A percentile compares a stretch with the other conserved stretches of the same genome.
These are phyloP conservation scores for Mucor saturninus DNA, from an alignment of 371 early-diverging fungal species.

Conservation along the genomic window DNA sequence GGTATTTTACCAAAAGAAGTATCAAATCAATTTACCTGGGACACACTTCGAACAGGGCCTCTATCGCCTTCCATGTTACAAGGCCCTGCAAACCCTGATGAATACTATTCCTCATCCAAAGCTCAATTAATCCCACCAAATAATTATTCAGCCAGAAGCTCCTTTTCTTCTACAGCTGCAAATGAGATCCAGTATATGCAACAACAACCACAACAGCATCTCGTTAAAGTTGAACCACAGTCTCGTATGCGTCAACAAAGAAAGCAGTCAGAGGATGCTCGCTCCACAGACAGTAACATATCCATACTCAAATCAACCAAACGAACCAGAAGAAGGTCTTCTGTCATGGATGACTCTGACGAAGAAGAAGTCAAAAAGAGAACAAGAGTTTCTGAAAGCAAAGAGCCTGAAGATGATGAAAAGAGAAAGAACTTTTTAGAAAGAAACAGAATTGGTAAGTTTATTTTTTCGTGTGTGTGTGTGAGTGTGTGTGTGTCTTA, in stretches of 20 bases:
- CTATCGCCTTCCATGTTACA: slow-evolving; percentile 78
- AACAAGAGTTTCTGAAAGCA: slow-evolving; percentile 25
- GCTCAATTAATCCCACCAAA: not conserved
- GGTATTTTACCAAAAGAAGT: slow-evolving; percentile 53
- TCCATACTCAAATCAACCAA: slow-evolving; percentile 3
- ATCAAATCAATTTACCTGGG: slow-evolving; percentile 62
- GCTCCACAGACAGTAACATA: slow-evolving; percentile 26
- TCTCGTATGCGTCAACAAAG: slow-evolving; percentile 7
- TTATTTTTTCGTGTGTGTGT: no score
- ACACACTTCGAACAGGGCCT: slow-evolving; percentile 73
- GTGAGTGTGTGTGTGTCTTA: not conserved
- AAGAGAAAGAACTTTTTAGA: slow-evolving; percentile 83
- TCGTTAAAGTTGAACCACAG: not conserved
- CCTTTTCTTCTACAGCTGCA: slow-evolving; percentile 6
- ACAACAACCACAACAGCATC: slow-evolving; percentile 9
- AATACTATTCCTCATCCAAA: slow-evolving; percentile 18
- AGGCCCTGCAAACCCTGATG: slow-evolving; percentile 64
- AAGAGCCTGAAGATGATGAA: slow-evolving; percentile 57
- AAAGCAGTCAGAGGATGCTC: slow-evolving; percentile 21
- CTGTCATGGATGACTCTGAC: slow-evolving; percentile 10
- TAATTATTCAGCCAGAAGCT: slow-evolving; percentile 8
- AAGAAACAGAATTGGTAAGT: slow-evolving; percentile 78
- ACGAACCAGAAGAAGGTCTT: slow-evolving; percentile 26
- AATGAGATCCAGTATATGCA: slow-evolving; percentile 13
- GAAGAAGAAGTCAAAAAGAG: slow-evolving; percentile 16